Percentiles rank a stretch among this genome's conserved stretches.
These are phyloP conservation scores for Phytopythium cucurbitacearum DNA, from an alignment of 352 stramenopile genomes.

Conservation along the genomic window DNA sequence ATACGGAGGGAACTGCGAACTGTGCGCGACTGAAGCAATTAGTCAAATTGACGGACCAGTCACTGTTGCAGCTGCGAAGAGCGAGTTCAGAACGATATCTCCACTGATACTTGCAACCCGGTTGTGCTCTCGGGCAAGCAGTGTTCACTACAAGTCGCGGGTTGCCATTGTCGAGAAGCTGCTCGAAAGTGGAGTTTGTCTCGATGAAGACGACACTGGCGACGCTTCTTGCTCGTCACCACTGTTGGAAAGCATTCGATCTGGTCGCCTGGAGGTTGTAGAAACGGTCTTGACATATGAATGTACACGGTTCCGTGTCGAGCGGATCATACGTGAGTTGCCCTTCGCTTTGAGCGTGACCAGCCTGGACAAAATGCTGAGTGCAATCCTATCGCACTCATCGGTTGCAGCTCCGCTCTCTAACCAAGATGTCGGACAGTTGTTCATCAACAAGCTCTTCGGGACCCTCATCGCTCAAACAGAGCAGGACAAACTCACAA, in stretches of 20 bases:
- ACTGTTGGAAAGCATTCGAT: conserved; percentile 20
- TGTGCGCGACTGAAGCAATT: conserved; percentile 1
- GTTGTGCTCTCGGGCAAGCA: conserved; percentile 5
- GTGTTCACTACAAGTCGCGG: neutral
- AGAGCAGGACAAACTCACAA: no score
- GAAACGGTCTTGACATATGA: conserved; percentile 20
- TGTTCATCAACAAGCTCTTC: conserved; percentile 11
- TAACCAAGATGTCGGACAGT: no score
- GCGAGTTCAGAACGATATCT: conserved; percentile 2
- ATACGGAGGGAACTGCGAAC: conserved; percentile 18
- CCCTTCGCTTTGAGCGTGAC: neutral
- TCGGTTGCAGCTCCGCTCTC: no score
- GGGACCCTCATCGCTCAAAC: neutral
- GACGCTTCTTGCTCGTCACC: conserved; percentile 2
- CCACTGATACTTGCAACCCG: conserved; percentile 33
- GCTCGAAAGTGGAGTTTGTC: conserved; percentile 17
- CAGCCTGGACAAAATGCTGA: conserved; percentile 1
- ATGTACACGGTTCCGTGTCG: conserved; percentile 8
- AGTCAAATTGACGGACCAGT: neutral
- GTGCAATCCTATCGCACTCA: no score
- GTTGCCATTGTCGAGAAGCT: conserved; percentile 23
- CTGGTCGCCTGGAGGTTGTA: conserved; percentile 11
- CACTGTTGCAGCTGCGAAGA: no score
- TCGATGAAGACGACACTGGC: conserved; percentile 8
- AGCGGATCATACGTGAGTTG: conserved; percentile 13